A percentile compares a stretch with the other conserved stretches of the same genome.
Evolutionary conservation across 768 basidiomycete genomes (phyloP).

Genomic region (Boletus vinaceobasis): DNA sequence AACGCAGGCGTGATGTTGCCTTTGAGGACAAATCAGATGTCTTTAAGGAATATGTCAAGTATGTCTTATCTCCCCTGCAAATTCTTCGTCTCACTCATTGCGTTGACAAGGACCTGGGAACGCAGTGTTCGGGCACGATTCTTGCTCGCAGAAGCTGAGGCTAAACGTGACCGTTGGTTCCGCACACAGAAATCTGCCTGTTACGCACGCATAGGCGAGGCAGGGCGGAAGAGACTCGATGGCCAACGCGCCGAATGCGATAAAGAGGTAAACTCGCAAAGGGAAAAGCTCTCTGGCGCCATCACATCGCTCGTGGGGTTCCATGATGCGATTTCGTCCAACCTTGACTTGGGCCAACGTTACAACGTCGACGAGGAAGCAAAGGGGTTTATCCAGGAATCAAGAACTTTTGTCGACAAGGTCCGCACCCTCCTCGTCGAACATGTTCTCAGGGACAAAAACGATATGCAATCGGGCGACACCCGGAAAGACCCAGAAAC

Average conservation of each 20-base stretch:
- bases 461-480: constrained; percentile 1
- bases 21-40: constrained; percentile 21
- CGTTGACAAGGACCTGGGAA: constrained; percentile 24
- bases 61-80: constrained; percentile 2
- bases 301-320: constrained; percentile 21
- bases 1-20: constrained; percentile 25
- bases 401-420: constrained; percentile 25
- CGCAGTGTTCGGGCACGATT: constrained; percentile 28
- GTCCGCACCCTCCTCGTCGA: constrained; percentile 24
- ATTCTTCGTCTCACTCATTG: neutral
- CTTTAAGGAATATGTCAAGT: constrained; percentile 32
- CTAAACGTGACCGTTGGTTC: constrained; percentile 28
- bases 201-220: constrained; percentile 30
- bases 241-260: constrained; percentile 27
- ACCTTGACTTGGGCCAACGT: constrained; percentile 26
- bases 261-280: constrained; percentile 20
- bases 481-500: neutral
- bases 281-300: constrained; percentile 24
- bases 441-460: constrained; percentile 15
- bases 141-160: constrained; percentile 27
- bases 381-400: constrained; percentile 20
- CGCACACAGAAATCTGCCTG: constrained; percentile 29
- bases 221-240: constrained; percentile 29
- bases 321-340: constrained; percentile 22
- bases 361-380: constrained; percentile 24